Evolutionary conservation across 106 monocot genomes (phyloP), one percentile per base, ranked within the genome.

Genomic region (Dactylorhiza incarnata): DNA sequence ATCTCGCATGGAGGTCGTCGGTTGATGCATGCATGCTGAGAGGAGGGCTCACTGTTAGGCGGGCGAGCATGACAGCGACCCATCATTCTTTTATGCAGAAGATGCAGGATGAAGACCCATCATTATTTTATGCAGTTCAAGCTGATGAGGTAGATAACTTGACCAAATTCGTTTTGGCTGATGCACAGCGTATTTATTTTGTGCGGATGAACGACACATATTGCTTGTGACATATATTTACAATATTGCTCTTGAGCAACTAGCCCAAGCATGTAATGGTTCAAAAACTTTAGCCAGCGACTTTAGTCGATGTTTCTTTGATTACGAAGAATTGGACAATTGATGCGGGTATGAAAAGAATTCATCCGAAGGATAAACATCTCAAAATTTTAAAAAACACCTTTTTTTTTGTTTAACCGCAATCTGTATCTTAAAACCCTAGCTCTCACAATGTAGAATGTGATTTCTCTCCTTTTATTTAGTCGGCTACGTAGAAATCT

Each of bases 181-280:
- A 92, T 83, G 82, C 82, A 13, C n/a, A n/a, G n/a, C n/a, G n/a
- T n/a, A n/a, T n/a, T n/a, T n/a, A n/a, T n/a, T n/a, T n/a, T n/a
- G n/a, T n/a, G n/a, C n/a, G 49, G 49, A 50, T 10, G 11, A 6
- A 6, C 10, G 7, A 50, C 10, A 5, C 7, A 24, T 83, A 78
- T 62, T 92, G 89, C 67, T 78, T 89, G 48, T 92, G 89, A 87
- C 92, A 89, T 72, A 85, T 92, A 66, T 85, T n/a, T n/a, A 87
- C 44, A 86, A 82, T 70, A 84, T 82, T 83, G 81, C 89, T 48
- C 76, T 75, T 49, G 82, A 82, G 81, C 85, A 92, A 45, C 77
- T 89, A 78, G 84, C 80, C 75, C 84, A 85, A 71, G 82, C 87
- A 37, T 83, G 84, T 62, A 82, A 87, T 67, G 86, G 86, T 10